Conservation (phyloP, 75 land plant species). For the Ceratopteris richardii region DNA sequence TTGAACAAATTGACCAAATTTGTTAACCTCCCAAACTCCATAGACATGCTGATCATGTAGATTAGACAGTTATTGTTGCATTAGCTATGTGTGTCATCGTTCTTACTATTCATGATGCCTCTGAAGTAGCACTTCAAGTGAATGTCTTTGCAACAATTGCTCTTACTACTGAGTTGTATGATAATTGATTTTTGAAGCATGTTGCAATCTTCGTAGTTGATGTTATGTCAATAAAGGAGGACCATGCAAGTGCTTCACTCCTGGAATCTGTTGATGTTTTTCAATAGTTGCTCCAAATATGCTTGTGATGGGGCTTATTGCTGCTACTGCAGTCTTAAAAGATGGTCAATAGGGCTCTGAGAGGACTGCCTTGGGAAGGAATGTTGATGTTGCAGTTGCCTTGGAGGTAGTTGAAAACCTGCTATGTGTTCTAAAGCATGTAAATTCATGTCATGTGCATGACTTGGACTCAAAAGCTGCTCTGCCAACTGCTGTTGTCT, state of each 20-base stretch:
- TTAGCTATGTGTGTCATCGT: background rate
- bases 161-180: constrained; percentile 25
- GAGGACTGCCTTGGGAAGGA: constrained; percentile 23
- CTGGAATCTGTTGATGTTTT: constrained; percentile 26
- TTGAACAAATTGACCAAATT: constrained; percentile 45
- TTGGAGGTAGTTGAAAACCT: constrained; percentile 10
- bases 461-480: constrained; percentile 10
- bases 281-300: constrained; percentile 27
- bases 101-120: constrained; percentile 16
- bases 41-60: constrained; percentile 50
- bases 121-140: constrained; percentile 15
- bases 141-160: background rate
- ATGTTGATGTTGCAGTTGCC: constrained; percentile 14
- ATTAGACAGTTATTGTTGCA: constrained; percentile 23
- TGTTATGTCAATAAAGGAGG: constrained; percentile 35
- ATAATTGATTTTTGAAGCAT: constrained; percentile 28
- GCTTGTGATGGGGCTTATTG: constrained; percentile 17
- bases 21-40: constrained; percentile 61
- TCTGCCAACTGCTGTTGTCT: constrained; percentile 17
- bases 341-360: constrained; percentile 40
- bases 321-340: constrained; percentile 28
- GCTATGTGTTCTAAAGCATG: background rate
- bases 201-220: constrained; percentile 16
- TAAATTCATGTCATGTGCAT: constrained; percentile 18
- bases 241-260: constrained; percentile 35